These are phyloP conservation scores for Kwoniella shandongensis DNA, from an alignment of 768 basidiomycete species.

Conservation along the genomic window DNA sequence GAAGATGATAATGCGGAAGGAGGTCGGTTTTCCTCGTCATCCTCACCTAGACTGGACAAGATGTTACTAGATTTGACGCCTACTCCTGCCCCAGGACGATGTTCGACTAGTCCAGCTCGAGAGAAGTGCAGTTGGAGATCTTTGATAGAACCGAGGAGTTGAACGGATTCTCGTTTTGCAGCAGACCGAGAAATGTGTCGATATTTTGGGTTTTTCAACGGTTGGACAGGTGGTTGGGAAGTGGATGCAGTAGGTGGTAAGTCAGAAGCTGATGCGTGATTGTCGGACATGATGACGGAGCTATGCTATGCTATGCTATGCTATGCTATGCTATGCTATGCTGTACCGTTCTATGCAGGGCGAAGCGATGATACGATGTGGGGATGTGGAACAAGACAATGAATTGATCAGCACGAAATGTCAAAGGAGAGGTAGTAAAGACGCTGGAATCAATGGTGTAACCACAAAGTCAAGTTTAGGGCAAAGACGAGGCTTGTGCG, in stretches of 20 bases:
- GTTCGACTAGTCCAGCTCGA: slow-evolving; percentile 37
- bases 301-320: too few species aligned
- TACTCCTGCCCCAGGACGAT: slow-evolving; percentile 33
- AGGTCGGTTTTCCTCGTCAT: slow-evolving; percentile 31
- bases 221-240: background rate
- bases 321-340: too few species aligned
- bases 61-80: slow-evolving; percentile 24
- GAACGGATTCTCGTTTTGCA: slow-evolving; percentile 88
- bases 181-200: slow-evolving; percentile 58
- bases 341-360: too few species aligned
- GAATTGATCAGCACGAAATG: too few species aligned
- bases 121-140: slow-evolving; percentile 89
- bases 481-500: too few species aligned
- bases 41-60: slow-evolving; percentile 63
- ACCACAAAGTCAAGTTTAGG: too few species aligned
- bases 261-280: too few species aligned
- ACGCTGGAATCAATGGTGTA: too few species aligned
- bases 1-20: slow-evolving; percentile 57
- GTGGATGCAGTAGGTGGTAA: background rate
- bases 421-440: too few species aligned
- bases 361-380: too few species aligned
- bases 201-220: slow-evolving; percentile 39
- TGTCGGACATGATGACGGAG: too few species aligned
- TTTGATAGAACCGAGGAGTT: slow-evolving; percentile 92
- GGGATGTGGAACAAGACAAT: too few species aligned